Conservation (phyloP, 345 rosid species). For the Excoecaria agallocha region DNA sequence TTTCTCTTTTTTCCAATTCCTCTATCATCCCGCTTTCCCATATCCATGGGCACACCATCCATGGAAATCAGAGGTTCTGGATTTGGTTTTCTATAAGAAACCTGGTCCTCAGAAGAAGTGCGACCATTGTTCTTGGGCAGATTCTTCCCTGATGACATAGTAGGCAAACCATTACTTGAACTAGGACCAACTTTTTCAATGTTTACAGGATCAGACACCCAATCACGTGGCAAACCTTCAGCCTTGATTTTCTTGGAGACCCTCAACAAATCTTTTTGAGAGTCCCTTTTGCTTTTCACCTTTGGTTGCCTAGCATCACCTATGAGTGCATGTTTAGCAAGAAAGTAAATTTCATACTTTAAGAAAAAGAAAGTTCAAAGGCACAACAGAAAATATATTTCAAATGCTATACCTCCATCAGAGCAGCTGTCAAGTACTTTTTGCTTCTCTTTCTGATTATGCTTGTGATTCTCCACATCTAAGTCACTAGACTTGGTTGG, state of each 20-base stretch:
- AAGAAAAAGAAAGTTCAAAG: slow-evolving; percentile 9
- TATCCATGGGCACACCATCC: slow-evolving; percentile 46
- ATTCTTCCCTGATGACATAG: slow-evolving; percentile 43
- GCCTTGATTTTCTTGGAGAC: slow-evolving; percentile 63
- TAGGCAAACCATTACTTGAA: slow-evolving; percentile 48
- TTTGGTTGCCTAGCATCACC: slow-evolving; percentile 56
- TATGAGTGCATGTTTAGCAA: slow-evolving; percentile 32
- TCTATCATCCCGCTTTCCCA: slow-evolving; percentile 39
- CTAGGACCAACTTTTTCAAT: slow-evolving; percentile 43
- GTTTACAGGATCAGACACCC: slow-evolving; percentile 38
- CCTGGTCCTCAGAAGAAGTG: slow-evolving; percentile 37
- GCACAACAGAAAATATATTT: slow-evolving; percentile 14
- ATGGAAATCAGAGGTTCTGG: slow-evolving; percentile 32
- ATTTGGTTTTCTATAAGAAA: slow-evolving; percentile 44
- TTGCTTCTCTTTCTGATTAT: slow-evolving; percentile 61
- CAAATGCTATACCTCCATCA: slow-evolving; percentile 67
- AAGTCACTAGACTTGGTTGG: slow-evolving; percentile 37
- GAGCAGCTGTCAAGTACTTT: slow-evolving; percentile 43
- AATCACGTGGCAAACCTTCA: slow-evolving; percentile 48
- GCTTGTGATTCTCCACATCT: slow-evolving; percentile 42
- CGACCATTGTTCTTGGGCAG: slow-evolving; percentile 36
- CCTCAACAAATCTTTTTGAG: slow-evolving; percentile 47
- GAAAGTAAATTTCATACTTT: slow-evolving; percentile 19
- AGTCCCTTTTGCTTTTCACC: slow-evolving; percentile 52
- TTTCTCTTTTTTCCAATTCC: slow-evolving; percentile 57